Conservation (phyloP, 108 stramenopile genomes). For the Thalassiosira profunda region DNA sequence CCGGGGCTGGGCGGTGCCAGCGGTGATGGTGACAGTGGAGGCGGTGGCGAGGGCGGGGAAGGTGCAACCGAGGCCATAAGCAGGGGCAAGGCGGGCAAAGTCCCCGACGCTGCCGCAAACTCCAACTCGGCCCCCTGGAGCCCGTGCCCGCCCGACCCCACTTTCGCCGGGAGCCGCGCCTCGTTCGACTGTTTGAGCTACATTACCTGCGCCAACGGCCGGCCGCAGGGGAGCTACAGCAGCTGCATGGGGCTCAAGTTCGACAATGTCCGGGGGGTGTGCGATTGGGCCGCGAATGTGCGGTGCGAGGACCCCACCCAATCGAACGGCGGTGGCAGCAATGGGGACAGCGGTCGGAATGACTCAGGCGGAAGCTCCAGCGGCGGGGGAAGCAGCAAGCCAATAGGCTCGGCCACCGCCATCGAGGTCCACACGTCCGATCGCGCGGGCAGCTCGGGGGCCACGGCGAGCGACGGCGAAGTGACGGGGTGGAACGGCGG, state of each 20-base stretch:
- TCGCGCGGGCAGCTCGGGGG: constrained; percentile 3
- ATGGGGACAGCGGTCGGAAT: background rate
- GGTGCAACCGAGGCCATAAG: too few species aligned
- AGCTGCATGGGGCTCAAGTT: background rate
- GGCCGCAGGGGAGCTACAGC: background rate
- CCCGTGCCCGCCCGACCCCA: background rate
- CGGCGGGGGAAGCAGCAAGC: too few species aligned
- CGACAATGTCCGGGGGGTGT: background rate
- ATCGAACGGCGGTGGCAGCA: background rate
- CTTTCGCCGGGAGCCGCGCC: background rate
- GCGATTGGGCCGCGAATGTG: background rate
- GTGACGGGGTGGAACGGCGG: constrained; percentile 35
- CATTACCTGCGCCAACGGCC: background rate
- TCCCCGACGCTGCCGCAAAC: too few species aligned
- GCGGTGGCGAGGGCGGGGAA: too few species aligned
- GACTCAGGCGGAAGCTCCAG: too few species aligned
- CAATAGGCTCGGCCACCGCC: constrained; percentile 1
- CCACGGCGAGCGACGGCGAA: background rate
- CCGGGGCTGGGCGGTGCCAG: too few species aligned
- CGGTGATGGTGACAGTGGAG: too few species aligned
- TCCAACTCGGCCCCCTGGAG: too few species aligned
- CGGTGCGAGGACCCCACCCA: background rate
- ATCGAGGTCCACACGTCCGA: background rate
- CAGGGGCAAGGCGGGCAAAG: too few species aligned
- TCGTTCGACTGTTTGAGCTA: background rate